phyloP scores from a whole-genome alignment of 495 filamentous ascomycete species.

The Clavariopsis aquatica region DNA sequence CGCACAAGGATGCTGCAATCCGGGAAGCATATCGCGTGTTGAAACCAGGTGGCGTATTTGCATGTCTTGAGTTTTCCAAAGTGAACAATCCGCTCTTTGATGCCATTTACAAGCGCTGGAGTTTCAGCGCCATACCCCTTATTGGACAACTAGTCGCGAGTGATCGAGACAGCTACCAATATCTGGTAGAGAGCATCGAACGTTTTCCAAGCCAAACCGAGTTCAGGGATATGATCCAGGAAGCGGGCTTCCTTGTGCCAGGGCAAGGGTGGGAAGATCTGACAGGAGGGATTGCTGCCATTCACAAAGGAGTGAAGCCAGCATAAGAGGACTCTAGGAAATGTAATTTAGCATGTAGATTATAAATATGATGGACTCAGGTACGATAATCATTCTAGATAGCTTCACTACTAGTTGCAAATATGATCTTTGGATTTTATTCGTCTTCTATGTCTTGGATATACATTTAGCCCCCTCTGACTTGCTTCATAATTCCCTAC shows the following conservation, averaged over 20 bases:
- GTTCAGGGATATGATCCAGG: slow-evolving; percentile 82
- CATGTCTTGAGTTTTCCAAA: slow-evolving; percentile 93
- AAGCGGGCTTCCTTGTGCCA: slow-evolving; percentile 83
- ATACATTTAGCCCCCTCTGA: no score
- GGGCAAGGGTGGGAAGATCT: slow-evolving; percentile 83
- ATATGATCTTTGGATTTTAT: no score
- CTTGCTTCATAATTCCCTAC: no score
- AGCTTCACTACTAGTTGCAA: no score
- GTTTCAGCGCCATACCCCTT: slow-evolving; percentile 87
- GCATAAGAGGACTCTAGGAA: slow-evolving; percentile 2
- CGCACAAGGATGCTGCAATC: slow-evolving; percentile 76
- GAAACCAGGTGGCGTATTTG: slow-evolving; percentile 93
- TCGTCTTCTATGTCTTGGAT: no score
- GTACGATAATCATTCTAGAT: no score
- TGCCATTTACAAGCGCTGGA: slow-evolving; percentile 92
- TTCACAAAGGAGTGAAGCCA: slow-evolving; percentile 96
- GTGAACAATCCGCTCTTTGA: slow-evolving; percentile 73
- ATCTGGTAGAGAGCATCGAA: slow-evolving; percentile 97
- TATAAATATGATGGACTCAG: no score
- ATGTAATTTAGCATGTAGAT: no score
- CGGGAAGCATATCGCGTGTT: slow-evolving; percentile 82
- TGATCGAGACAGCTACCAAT: slow-evolving; percentile 95
- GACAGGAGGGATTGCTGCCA: slow-evolving; percentile 87
- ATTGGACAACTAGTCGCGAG: slow-evolving; percentile 95
- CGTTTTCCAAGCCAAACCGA: slow-evolving; percentile 81